phyloP scores from a whole-genome alignment of 345 rosid genomes.

The Aurinia saxatilis region DNA sequence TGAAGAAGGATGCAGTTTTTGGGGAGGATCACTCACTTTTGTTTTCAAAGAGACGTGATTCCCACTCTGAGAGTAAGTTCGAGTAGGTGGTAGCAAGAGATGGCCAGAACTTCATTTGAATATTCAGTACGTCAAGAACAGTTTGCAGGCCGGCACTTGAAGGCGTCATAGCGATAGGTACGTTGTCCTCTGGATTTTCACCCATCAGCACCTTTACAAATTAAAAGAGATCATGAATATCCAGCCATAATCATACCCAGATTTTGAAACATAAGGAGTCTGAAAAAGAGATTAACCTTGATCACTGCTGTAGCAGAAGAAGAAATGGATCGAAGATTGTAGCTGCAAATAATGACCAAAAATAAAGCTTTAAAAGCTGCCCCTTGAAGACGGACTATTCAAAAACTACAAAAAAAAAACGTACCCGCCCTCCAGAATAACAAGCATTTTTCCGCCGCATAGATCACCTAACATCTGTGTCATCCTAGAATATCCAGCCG shows the following conservation, averaged over 20 bases:
- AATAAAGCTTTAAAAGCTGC: background rate
- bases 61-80: constrained; percentile 58
- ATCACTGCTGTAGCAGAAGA: constrained; percentile 91
- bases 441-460: constrained; percentile 78
- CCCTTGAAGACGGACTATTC: background rate
- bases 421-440: constrained; percentile 97
- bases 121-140: constrained; percentile 70
- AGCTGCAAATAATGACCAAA: constrained; percentile 41
- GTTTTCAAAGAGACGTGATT: constrained; percentile 26
- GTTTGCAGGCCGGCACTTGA: constrained; percentile 64
- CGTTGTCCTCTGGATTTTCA: constrained; percentile 42
- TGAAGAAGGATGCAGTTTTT: background rate
- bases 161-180: constrained; percentile 35
- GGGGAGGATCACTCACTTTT: constrained; percentile 49
- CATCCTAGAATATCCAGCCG: constrained; percentile 86
- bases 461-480: constrained; percentile 60
- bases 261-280: background rate
- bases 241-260: background rate
- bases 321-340: constrained; percentile 94
- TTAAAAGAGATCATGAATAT: background rate
- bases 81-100: constrained; percentile 31
- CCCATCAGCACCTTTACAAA: constrained; percentile 65
- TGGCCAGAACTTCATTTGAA: constrained; percentile 83
- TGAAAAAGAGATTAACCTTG: constrained; percentile 47
- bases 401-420: constrained; percentile 20